Percentiles rank a stretch among this genome's conserved stretches.
Conservation (phyloP, 2,329 filamentous ascomycete genomes). For the Colletotrichum lindemuthianum region DNA sequence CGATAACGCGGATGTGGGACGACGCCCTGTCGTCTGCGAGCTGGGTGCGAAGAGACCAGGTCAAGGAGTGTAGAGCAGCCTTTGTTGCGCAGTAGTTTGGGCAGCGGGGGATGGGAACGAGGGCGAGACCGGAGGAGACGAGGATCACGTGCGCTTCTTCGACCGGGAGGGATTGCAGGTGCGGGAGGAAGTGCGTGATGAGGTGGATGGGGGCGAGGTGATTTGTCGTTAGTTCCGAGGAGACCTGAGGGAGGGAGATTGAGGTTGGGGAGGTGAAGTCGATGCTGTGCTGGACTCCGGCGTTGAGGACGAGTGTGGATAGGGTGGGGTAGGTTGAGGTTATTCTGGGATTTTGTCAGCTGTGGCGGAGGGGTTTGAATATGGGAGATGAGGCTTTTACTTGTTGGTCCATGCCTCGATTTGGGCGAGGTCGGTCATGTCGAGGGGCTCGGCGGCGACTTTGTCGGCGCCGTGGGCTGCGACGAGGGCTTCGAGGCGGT, state of each 20-base stretch:
- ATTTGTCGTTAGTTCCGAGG: slow-evolving; percentile 57
- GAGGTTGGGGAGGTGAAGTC: slow-evolving; percentile 55
- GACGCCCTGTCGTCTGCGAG: slow-evolving; percentile 46
- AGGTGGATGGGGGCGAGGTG: slow-evolving; percentile 57
- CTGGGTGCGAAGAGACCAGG: slow-evolving; percentile 55
- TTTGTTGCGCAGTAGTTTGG: slow-evolving; percentile 65
- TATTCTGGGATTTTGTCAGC: slow-evolving; percentile 42
- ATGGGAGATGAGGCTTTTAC: slow-evolving; percentile 40
- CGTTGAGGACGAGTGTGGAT: slow-evolving; percentile 67
- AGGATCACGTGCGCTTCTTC: slow-evolving; percentile 42
- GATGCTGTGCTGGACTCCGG: slow-evolving; percentile 61
- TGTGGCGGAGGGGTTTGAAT: not conserved
- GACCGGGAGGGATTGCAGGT: slow-evolving; percentile 44
- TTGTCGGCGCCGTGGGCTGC: slow-evolving; percentile 55
- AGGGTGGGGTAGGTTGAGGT: slow-evolving; percentile 56
- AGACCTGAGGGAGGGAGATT: slow-evolving; percentile 48
- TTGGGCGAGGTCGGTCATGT: slow-evolving; percentile 54
- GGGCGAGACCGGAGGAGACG: slow-evolving; percentile 55
- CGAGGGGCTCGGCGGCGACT: slow-evolving; percentile 51
- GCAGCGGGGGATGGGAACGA: slow-evolving; percentile 57
- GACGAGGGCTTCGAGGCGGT: slow-evolving; percentile 61
- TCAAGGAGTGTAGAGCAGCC: slow-evolving; percentile 60
- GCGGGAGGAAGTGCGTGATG: slow-evolving; percentile 57
- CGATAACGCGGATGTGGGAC: slow-evolving; percentile 53
- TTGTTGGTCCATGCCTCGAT: slow-evolving; percentile 54